phyloP scores from a whole-genome alignment of 306 rosid species.

The Gynostemma pentaphyllum region DNA sequence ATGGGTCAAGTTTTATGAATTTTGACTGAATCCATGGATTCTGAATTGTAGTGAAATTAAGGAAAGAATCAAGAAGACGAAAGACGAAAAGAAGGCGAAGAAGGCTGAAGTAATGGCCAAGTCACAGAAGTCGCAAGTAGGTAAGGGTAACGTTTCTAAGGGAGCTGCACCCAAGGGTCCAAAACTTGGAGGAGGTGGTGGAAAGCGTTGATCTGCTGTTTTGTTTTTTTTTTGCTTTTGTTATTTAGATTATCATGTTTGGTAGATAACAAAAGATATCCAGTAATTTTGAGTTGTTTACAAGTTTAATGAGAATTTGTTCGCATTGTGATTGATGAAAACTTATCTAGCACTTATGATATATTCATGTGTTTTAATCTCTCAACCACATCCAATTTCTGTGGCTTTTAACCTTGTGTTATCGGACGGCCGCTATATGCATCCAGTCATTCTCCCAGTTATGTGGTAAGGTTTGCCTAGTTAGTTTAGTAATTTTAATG shows the following conservation, averaged over 20 bases:
- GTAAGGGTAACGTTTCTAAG: constrained; percentile 43
- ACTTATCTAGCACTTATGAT: background rate
- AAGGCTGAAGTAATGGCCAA: constrained; percentile 61
- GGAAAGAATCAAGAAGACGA: constrained; percentile 77
- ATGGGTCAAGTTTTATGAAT: too few species aligned
- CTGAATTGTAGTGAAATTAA: constrained; percentile 51
- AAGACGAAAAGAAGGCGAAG: constrained; percentile 86
- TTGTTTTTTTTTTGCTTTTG: constrained; percentile 10
- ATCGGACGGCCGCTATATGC: too few species aligned
- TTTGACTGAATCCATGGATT: background rate
- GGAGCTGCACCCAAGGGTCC: constrained; percentile 69
- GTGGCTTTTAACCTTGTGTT: too few species aligned
- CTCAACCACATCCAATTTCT: too few species aligned
- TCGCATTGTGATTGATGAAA: background rate
- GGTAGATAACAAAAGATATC: constrained; percentile 2
- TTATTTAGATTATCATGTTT: background rate
- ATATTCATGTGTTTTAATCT: too few species aligned
- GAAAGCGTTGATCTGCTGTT: constrained; percentile 47
- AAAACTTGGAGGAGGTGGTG: constrained; percentile 83
- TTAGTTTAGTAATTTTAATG: too few species aligned
- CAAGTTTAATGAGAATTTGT: background rate
- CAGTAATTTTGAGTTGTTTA: background rate
- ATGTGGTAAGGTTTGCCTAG: too few species aligned
- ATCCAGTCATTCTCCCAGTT: too few species aligned
- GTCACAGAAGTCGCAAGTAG: constrained; percentile 40